These are phyloP conservation scores for Kwoniella europaea DNA, from an alignment of 768 basidiomycete genomes.

Conservation along the genomic window DNA sequence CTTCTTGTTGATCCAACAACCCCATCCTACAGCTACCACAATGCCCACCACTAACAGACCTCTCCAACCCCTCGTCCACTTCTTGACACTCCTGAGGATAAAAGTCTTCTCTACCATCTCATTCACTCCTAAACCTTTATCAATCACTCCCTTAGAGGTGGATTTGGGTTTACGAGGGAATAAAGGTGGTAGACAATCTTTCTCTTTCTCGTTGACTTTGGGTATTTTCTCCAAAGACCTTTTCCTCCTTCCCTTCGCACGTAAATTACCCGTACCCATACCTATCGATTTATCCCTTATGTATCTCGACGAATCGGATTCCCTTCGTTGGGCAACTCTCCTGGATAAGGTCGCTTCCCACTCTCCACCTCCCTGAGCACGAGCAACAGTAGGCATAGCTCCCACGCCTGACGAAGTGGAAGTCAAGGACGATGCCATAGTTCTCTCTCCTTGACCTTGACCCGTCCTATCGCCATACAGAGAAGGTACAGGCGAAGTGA, in stretches of 20 bases:
- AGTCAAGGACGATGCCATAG: conserved; percentile 25
- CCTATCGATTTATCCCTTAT: background rate
- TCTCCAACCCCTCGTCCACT: conserved; percentile 20
- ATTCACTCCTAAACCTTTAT: conserved; percentile 15
- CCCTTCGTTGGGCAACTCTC: conserved; percentile 43
- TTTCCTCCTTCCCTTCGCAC: background rate
- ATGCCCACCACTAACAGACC: conserved; percentile 18
- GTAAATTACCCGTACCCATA: background rate
- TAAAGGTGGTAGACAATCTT: conserved; percentile 11
- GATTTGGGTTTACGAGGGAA: background rate
- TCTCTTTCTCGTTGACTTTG: background rate
- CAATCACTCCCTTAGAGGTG: background rate
- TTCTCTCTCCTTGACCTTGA: background rate
- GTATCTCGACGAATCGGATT: conserved; percentile 13
- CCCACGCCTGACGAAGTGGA: conserved; percentile 21
- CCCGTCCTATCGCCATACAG: background rate
- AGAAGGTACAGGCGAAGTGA: background rate
- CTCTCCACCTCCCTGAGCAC: conserved; percentile 48
- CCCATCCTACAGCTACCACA: conserved; percentile 23
- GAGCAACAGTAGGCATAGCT: conserved; percentile 45
- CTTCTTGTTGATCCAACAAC: conserved; percentile 20
- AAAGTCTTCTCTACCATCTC: conserved; percentile 23
- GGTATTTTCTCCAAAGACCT: conserved; percentile 6
- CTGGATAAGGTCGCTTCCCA: conserved; percentile 50
- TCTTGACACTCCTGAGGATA: conserved; percentile 1